phyloP scores from a whole-genome alignment of 1,284 basidiomycete species.

The Malassezia sp. region DNA sequence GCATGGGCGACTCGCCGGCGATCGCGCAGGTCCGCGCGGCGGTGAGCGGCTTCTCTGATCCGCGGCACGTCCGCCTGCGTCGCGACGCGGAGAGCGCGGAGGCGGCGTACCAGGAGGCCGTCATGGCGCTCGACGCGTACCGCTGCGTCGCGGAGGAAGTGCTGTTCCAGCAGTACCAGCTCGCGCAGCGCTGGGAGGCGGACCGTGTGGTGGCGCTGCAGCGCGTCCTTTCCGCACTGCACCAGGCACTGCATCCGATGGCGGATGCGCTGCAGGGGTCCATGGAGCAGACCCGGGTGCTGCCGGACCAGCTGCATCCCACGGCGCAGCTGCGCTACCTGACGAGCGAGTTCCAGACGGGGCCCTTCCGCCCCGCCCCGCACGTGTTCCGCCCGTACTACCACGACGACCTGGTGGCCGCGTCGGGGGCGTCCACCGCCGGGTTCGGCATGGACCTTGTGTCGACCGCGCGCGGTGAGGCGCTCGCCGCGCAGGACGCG shows the following conservation, averaged over 20 bases:
- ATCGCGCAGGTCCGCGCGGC: constrained; percentile 31
- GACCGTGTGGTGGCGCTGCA: constrained; percentile 38
- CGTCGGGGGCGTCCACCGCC: constrained; percentile 22
- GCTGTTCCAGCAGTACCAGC: constrained; percentile 33
- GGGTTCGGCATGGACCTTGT: constrained; percentile 40
- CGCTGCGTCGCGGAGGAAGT: constrained; percentile 35
- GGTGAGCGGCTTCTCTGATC: constrained; percentile 32
- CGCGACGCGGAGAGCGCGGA: constrained; percentile 38
- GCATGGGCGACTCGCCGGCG: constrained; percentile 18
- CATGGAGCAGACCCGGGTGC: constrained; percentile 2
- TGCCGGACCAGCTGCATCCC: constrained; percentile 7
- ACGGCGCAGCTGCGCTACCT: constrained; percentile 20
- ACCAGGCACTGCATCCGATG: constrained; percentile 17
- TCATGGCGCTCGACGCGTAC: constrained; percentile 30
- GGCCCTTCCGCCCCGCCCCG: constrained; percentile 34
- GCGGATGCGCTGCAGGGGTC: constrained; percentile 21
- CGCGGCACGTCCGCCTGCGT: constrained; percentile 31
- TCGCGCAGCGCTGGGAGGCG: constrained; percentile 33
- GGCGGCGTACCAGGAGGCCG: constrained; percentile 27
- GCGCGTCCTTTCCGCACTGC: constrained; percentile 25
- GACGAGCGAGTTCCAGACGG: constrained; percentile 27
- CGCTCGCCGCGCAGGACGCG: constrained; percentile 20
- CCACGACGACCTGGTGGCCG: constrained; percentile 34
- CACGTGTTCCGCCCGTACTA: constrained; percentile 42
- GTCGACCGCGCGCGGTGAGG: constrained; percentile 23